Percentiles rank a stretch among this genome's conserved stretches.
Conservation (phyloP, 2,329 filamentous ascomycete genomes). For the Chlorencoelia australis region DNA sequence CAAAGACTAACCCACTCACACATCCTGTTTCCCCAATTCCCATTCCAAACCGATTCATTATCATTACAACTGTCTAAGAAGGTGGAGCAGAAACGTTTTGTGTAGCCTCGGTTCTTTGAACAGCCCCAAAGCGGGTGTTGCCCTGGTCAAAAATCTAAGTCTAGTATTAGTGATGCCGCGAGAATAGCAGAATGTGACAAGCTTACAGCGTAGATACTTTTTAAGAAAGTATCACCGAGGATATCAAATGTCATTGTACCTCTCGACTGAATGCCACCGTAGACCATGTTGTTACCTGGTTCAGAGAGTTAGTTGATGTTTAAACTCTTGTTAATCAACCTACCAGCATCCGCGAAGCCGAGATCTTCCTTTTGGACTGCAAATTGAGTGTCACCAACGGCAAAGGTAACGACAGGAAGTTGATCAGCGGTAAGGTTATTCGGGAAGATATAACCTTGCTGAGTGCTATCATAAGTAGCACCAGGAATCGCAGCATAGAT, state of each 20-base stretch:
- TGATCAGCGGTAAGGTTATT: conserved; percentile 37
- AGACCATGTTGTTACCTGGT: conserved; percentile 42
- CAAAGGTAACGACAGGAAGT: conserved; percentile 51
- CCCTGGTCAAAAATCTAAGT: conserved; percentile 48
- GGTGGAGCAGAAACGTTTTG: conserved; percentile 22
- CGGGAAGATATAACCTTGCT: conserved; percentile 58
- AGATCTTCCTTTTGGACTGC: conserved; percentile 48
- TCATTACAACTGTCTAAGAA: conserved; percentile 8
- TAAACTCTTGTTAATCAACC: no score
- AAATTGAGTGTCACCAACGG: conserved; percentile 50
- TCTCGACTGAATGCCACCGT: conserved; percentile 50
- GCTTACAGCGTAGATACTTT: conserved; percentile 46
- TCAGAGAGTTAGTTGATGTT: no score
- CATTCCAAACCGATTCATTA: no score
- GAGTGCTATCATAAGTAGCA: conserved; percentile 41
- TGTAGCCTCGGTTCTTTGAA: conserved; percentile 34
- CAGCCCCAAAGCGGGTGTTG: conserved; percentile 43
- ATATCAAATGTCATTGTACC: conserved; percentile 46
- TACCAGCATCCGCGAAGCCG: conserved; percentile 44
- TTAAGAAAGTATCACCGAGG: conserved; percentile 47
- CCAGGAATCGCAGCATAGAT: conserved; percentile 57
- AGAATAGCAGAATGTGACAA: background rate
- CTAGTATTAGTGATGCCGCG: conserved; percentile 6
- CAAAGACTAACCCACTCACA: no score
- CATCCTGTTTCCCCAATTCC: no score